Evolutionary conservation across 2,329 filamentous ascomycete genomes (phyloP), one percentile per base, ranked within the genome.

Genomic region (Arachnomyces sp.): DNA sequence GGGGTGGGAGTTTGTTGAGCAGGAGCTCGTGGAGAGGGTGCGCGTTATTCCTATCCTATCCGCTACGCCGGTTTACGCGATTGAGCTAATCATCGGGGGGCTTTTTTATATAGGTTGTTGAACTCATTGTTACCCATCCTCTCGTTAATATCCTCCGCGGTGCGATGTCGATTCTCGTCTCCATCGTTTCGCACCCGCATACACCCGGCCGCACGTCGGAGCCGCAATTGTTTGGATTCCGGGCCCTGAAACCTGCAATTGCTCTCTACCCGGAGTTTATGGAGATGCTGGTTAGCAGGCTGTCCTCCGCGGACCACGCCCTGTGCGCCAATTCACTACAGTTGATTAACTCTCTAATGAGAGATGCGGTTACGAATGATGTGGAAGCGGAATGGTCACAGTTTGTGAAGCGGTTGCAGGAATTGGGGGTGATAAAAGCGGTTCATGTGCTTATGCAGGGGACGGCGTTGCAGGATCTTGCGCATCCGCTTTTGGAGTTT

Each of bases 71-170:
- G 12, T 16, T 28, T 28, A 31, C 35, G 43, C 44, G 16, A 43
- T 36, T 15, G 40, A 12, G 28, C 15, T 28, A 15, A 15, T 5
- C 7, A 31, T 16, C 11, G 2, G 8, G 6, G 14, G 18, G 38
- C 36, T 44, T 31, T 34, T 28, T 21, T 25, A 15, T 46, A 34
- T 53, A 82, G 71, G 80, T 95, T 45, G 89, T 96, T 52, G 84
- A 95, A 62, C 74, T 98, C 38, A 87, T 96, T 47, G 90, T 96
- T 53, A 90, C 81, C 25, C 92, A 96, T 61, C 92, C 90, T 16
- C 76, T 98, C 45, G 92, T 98, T 65, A 98, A 98, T 61, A 95
- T 96, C 57, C 78, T 98, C 44, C 80, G 92, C 48, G 92, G 92
- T 54, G 90, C 90, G 56, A 95, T 98, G 85, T 90, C 88, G 34